A percentile compares a stretch with the other conserved stretches of the same genome.
phyloP scores from a whole-genome alignment of 805 yeast species.

The Zygoascus bituminiphila region DNA sequence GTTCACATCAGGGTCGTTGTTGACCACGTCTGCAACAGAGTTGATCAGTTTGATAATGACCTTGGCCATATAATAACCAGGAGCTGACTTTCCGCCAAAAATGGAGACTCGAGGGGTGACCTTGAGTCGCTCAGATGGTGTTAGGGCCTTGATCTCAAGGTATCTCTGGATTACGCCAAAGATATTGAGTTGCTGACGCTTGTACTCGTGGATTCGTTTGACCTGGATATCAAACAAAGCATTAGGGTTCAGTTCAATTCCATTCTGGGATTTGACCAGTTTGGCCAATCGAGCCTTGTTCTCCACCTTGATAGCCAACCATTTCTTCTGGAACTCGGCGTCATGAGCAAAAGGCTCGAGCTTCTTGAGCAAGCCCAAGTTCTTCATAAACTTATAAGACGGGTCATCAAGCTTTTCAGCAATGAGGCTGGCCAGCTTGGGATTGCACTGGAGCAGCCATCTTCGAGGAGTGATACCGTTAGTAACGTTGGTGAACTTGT shows the following conservation, averaged over 20 bases:
- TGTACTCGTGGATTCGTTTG: conserved; percentile 91
- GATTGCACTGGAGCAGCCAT: conserved; percentile 93
- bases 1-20: conserved; percentile 65
- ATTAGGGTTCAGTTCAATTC: conserved; percentile 58
- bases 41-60: conserved; percentile 79
- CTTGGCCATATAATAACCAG: conserved; percentile 96
- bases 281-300: conserved; percentile 64
- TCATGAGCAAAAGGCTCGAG: conserved; percentile 64
- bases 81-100: conserved; percentile 94
- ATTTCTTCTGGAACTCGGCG: conserved; percentile 51
- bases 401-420: conserved; percentile 48
- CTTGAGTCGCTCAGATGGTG: conserved; percentile 52
- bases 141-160: conserved; percentile 59
- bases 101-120: conserved; percentile 69
- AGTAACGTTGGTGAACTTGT: conserved; percentile 84
- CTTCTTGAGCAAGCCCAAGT: conserved; percentile 57
- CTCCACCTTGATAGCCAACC: conserved; percentile 63
- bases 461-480: conserved; percentile 95
- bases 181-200: conserved; percentile 88
- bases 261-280: conserved; percentile 54
- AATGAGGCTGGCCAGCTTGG: conserved; percentile 66
- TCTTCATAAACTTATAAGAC: conserved; percentile 52
- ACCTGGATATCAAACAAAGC: conserved; percentile 88
- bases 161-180: conserved; percentile 85
- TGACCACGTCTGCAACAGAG: conserved; percentile 71